Percentiles rank a stretch among this genome's conserved stretches.
These are phyloP conservation scores for Fusarium sp. DNA, from an alignment of 2,329 filamentous ascomycete species.

Conservation along the genomic window DNA sequence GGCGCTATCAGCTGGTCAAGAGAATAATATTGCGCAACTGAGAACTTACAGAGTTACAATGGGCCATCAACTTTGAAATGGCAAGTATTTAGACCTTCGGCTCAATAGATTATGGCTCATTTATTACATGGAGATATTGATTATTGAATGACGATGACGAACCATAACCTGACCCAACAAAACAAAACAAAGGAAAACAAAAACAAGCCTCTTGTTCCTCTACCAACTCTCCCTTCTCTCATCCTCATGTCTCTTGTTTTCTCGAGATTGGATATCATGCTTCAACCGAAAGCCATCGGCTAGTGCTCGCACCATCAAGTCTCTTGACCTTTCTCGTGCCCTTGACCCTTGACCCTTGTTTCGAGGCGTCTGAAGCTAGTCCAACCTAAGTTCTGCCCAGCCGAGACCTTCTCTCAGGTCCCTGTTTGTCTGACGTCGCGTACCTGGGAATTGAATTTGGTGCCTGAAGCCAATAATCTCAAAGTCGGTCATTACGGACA, in stretches of 20 bases:
- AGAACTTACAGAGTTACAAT: neutral
- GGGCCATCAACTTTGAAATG: neutral
- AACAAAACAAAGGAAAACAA: too few relatives aligned
- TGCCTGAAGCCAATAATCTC: conserved; percentile 13
- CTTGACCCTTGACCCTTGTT: conserved; percentile 15
- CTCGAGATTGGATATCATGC: conserved; percentile 36
- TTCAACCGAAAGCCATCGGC: conserved; percentile 21
- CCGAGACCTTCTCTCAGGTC: conserved; percentile 16
- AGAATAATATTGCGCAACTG: conserved; percentile 13
- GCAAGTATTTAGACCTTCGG: neutral
- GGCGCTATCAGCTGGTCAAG: neutral
- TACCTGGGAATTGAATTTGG: conserved; percentile 10
- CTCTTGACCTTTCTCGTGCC: conserved; percentile 12
- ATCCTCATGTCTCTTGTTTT: conserved; percentile 10
- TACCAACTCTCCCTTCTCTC: neutral
- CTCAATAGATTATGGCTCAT: neutral
- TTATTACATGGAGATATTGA: neutral
- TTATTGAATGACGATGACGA: conserved; percentile 10
- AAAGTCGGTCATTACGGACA: neutral
- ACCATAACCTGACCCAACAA: neutral
- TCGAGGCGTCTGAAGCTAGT: conserved; percentile 28
- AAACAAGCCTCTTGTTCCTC: conserved; percentile 7
- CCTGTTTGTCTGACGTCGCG: conserved; percentile 7
- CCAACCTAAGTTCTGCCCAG: conserved; percentile 12
- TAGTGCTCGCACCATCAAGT: conserved; percentile 30